Conservation (phyloP, 257 asterid species). For the Buddleja alternifolia region DNA sequence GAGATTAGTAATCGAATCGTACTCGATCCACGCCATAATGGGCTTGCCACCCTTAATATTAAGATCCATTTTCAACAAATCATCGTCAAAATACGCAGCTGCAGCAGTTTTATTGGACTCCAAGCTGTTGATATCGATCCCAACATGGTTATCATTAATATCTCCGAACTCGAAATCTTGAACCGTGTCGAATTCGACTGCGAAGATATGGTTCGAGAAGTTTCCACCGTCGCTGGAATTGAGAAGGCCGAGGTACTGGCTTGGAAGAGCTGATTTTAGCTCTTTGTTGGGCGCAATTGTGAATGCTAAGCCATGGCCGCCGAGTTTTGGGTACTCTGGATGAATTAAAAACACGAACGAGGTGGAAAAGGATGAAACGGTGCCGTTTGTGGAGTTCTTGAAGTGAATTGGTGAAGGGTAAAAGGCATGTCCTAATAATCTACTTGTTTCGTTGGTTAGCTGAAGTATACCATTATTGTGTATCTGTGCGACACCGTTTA, state of each 20-base stretch:
- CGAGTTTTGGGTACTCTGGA: slow-evolving; percentile 67
- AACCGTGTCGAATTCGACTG: slow-evolving; percentile 78
- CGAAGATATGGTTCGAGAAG: slow-evolving; percentile 58
- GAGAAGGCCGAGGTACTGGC: slow-evolving; percentile 72
- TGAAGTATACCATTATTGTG: slow-evolving; percentile 43
- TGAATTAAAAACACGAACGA: slow-evolving; percentile 56
- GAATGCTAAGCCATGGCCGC: slow-evolving; percentile 85
- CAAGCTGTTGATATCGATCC: slow-evolving; percentile 55
- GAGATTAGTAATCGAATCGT: slow-evolving; percentile 40
- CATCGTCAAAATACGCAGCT: slow-evolving; percentile 46
- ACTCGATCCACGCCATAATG: slow-evolving; percentile 67
- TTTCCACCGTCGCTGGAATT: slow-evolving; percentile 51
- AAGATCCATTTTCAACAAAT: slow-evolving; percentile 36
- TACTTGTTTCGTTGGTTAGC: slow-evolving; percentile 52
- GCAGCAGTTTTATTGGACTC: slow-evolving; percentile 49
- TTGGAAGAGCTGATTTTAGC: slow-evolving; percentile 48
- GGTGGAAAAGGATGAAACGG: slow-evolving; percentile 64
- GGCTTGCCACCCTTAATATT: slow-evolving; percentile 54
- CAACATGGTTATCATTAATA: slow-evolving; percentile 64
- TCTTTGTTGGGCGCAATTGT: slow-evolving; percentile 40
- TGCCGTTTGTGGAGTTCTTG: slow-evolving; percentile 48
- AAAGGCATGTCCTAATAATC: slow-evolving; percentile 59
- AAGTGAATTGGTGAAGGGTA: slow-evolving; percentile 51
- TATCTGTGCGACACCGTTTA: slow-evolving; percentile 47
- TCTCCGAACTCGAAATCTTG: slow-evolving; percentile 67